A percentile compares a stretch with the other conserved stretches of the same genome.
These are phyloP conservation scores for Sporothrix brunneoviolacea DNA, from an alignment of 2,329 filamentous ascomycete species.

Conservation along the genomic window DNA sequence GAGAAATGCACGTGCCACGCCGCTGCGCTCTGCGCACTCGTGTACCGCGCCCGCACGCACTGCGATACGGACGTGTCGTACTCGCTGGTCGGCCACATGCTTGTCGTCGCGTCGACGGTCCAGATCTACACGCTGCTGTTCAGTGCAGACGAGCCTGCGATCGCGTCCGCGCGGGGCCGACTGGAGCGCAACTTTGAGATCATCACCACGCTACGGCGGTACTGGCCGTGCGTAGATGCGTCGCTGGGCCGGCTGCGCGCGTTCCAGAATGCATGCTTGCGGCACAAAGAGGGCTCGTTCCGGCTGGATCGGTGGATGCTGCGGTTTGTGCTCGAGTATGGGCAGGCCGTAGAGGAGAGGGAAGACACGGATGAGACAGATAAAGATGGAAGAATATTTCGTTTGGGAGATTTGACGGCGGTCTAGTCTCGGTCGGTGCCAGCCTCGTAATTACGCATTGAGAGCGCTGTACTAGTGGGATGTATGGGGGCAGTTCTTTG, in stretches of 20 bases:
- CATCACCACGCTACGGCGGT: not conserved
- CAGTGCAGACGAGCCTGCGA: not conserved
- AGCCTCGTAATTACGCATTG: not conserved
- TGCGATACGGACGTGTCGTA: not conserved
- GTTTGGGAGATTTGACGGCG: too few species aligned
- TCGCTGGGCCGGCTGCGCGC: not conserved
- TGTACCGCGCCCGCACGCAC: not conserved
- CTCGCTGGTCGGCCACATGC: conserved; percentile 1
- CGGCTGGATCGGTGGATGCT: conserved; percentile 2
- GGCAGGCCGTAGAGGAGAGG: not conserved
- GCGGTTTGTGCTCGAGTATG: not conserved
- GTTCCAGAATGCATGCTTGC: conserved; percentile 2
- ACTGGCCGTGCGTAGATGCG: not conserved
- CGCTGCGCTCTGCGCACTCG: too few species aligned
- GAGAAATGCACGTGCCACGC: too few species aligned
- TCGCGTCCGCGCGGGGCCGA: not conserved
- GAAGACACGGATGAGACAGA: too few species aligned
- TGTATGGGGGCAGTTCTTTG: not conserved
- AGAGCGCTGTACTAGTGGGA: not conserved
- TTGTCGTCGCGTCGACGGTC: conserved; percentile 2
- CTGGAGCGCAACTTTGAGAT: conserved; percentile 4
- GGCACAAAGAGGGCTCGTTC: not conserved
- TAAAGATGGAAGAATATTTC: too few species aligned
- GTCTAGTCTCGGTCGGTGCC: not conserved
- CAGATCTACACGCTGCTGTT: conserved; percentile 4